phyloP scores from a whole-genome alignment of 1,284 basidiomycete species.

The Trametes versicolor region DNA sequence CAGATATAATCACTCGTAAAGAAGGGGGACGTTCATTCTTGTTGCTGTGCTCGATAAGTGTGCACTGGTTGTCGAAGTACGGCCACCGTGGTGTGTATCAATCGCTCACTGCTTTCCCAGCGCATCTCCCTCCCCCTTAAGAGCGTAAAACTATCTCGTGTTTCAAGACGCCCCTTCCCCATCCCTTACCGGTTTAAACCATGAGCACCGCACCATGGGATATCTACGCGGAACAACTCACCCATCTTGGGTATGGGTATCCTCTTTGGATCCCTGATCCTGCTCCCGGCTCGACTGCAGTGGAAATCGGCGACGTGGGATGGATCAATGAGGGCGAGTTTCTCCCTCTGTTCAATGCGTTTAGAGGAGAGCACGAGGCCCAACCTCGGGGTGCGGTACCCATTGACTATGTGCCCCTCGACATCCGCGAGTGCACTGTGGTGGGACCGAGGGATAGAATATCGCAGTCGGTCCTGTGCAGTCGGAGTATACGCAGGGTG shows the following conservation, averaged over 20 bases:
- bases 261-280: constrained; percentile 20
- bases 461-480: constrained; percentile 13
- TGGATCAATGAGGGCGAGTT: constrained; percentile 28
- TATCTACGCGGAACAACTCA: constrained; percentile 17
- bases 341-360: constrained; percentile 32
- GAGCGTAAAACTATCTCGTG: background rate
- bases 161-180: background rate
- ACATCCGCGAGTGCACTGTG: background rate
- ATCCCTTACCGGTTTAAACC: background rate
- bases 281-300: background rate
- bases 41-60: background rate
- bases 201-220: constrained; percentile 9
- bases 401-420: background rate
- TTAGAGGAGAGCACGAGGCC: constrained; percentile 5
- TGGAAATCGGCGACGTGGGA: constrained; percentile 5
- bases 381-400: constrained; percentile 16
- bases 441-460: constrained; percentile 9
- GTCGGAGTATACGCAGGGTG: constrained; percentile 15
- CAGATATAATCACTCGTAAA: no score
- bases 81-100: background rate
- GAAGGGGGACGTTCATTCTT: background rate
- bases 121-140: background rate
- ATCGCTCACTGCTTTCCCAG: background rate
- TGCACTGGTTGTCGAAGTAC: background rate
- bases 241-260: constrained; percentile 11